phyloP scores from a whole-genome alignment of 2,329 filamentous ascomycete genomes.

The Zymoseptoria tritici region DNA sequence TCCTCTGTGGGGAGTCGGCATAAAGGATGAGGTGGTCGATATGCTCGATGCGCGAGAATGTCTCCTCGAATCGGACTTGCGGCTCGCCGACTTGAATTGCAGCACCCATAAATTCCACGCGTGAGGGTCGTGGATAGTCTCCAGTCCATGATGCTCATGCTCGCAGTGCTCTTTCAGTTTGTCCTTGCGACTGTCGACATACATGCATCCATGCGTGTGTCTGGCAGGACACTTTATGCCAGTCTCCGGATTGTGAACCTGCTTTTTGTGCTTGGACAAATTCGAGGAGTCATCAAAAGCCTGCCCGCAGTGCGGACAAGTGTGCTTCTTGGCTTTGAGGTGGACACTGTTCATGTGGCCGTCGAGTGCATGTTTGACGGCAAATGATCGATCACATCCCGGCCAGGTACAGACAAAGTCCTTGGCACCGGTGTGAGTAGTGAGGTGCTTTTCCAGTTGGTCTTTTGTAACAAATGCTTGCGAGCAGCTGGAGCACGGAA shows the following conservation, averaged over 20 bases:
- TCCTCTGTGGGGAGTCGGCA: constrained; percentile 6
- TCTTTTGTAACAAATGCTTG: constrained; percentile 59
- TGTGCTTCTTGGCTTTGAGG: constrained; percentile 37
- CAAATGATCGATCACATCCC: constrained; percentile 47
- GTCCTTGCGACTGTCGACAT: constrained; percentile 20
- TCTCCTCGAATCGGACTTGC: constrained; percentile 14
- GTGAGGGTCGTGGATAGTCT: constrained; percentile 16
- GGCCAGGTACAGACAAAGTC: constrained; percentile 49
- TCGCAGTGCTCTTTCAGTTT: constrained; percentile 22
- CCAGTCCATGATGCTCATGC: constrained; percentile 18
- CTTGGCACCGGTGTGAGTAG: constrained; percentile 59
- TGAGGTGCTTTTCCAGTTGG: constrained; percentile 59
- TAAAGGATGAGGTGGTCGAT: constrained; percentile 4
- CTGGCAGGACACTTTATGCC: constrained; percentile 19
- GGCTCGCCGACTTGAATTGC: constrained; percentile 17
- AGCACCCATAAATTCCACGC: constrained; percentile 20
- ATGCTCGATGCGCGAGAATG: constrained; percentile 5
- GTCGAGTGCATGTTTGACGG: constrained; percentile 56
- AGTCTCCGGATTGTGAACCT: constrained; percentile 20
- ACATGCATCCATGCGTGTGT: constrained; percentile 17
- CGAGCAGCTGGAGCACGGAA: constrained; percentile 47
- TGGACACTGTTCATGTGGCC: constrained; percentile 55
- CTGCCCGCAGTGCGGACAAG: constrained; percentile 28
- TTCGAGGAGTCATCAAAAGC: constrained; percentile 32
- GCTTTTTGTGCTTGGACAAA: constrained; percentile 28